Conservation (phyloP, 805 yeast species). For the Starmerella apicola region DNA sequence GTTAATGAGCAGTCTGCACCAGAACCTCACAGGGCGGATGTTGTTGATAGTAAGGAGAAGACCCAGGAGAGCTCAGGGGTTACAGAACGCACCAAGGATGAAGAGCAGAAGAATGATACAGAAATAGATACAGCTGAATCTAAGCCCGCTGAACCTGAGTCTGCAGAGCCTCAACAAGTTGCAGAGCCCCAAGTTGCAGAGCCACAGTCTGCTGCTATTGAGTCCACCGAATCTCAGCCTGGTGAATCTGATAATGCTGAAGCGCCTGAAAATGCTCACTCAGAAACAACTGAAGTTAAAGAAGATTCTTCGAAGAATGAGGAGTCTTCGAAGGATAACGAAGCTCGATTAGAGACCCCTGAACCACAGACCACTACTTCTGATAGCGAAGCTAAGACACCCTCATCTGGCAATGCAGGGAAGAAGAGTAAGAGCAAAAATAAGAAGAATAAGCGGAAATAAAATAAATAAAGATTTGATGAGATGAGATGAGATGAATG, state of each 20-base stretch:
- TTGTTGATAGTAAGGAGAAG: too few relatives aligned
- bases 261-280: constrained; percentile 1
- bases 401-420: constrained; percentile 9
- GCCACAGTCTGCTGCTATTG: too few relatives aligned
- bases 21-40: constrained; percentile 5
- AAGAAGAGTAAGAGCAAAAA: constrained; percentile 16
- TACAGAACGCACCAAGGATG: background rate
- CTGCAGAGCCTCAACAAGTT: too few relatives aligned
- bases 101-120: background rate
- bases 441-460: constrained; percentile 17
- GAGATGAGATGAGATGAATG: too few relatives aligned
- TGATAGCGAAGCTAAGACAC: background rate
- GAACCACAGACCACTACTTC: too few relatives aligned
- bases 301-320: background rate
- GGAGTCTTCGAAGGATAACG: background rate
- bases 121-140: background rate
- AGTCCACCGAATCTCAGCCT: background rate
- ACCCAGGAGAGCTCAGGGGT: too few relatives aligned
- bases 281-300: background rate
- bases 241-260: background rate
- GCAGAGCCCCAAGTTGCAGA: too few relatives aligned
- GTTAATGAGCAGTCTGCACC: constrained; percentile 1
- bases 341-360: too few relatives aligned
- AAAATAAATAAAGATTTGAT: constrained; percentile 1
- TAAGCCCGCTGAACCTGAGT: background rate